Evolutionary conservation across 1,284 basidiomycete genomes (phyloP).

Genomic region (Microbotryomycetes sp.): DNA sequence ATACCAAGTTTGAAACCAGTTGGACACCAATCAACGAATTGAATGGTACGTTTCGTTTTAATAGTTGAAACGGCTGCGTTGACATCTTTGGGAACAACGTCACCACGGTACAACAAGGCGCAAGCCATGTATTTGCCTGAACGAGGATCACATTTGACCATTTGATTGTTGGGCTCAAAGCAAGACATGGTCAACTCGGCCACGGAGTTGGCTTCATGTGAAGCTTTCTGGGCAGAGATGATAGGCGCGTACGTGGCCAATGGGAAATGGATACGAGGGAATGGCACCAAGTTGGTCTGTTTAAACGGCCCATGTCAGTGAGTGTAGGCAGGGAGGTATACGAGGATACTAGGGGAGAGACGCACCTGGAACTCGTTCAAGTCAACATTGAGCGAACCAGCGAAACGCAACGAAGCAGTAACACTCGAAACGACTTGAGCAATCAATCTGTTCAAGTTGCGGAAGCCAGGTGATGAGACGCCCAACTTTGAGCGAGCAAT

Average conservation of each 20-base stretch:
- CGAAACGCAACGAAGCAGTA: conserved; percentile 94
- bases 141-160: conserved; percentile 90
- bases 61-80: conserved; percentile 87
- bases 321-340: conserved; percentile 41
- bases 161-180: conserved; percentile 96
- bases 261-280: conserved; percentile 90
- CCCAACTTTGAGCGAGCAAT: conserved; percentile 95
- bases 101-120: conserved; percentile 53
- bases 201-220: conserved; percentile 96
- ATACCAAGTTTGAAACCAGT: conserved; percentile 97
- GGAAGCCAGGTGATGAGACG: conserved; percentile 80
- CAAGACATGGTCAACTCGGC: conserved; percentile 98
- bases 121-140: conserved; percentile 80
- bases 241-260: conserved; percentile 93
- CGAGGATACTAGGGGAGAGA: no score
- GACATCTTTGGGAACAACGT: conserved; percentile 96
- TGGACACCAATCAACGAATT: conserved; percentile 94
- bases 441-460: conserved; percentile 93
- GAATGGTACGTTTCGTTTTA: conserved; percentile 95
- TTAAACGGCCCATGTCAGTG: not conserved
- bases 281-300: conserved; percentile 36
- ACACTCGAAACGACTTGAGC: conserved; percentile 92
- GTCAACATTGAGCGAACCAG: conserved; percentile 96
- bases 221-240: conserved; percentile 69
- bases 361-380: conserved; percentile 99